These are phyloP conservation scores for Dendrobium huoshanense DNA, from an alignment of 106 monocot species.

Conservation along the genomic window DNA sequence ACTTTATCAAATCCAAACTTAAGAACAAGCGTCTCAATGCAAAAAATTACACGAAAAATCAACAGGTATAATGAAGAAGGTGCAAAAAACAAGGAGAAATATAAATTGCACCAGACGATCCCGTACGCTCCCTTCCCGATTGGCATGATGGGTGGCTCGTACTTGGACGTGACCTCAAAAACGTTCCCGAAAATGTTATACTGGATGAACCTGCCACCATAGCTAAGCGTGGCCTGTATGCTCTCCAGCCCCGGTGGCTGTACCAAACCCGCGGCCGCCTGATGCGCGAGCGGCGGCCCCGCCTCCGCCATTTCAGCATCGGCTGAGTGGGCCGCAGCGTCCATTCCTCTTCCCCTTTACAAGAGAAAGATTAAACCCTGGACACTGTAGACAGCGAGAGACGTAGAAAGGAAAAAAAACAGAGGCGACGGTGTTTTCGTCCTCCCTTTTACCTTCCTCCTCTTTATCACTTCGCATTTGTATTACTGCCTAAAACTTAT, in stretches of 20 bases:
- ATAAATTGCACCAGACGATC: constrained; percentile 64
- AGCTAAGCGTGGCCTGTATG: constrained; percentile 44
- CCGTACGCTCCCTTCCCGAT: constrained; percentile 98
- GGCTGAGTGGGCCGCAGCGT: constrained; percentile 15
- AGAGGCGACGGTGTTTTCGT: not conserved
- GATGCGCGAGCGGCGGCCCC: not conserved
- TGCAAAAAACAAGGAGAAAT: not conserved
- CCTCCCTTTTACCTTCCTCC: not conserved
- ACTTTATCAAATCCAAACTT: not conserved
- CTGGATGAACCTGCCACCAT: constrained; percentile 87
- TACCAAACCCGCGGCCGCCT: constrained; percentile 1
- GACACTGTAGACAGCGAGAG: not conserved
- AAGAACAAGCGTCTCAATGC: not conserved
- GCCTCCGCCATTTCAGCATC: constrained; percentile 15
- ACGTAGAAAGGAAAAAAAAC: not conserved
- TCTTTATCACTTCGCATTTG: not conserved
- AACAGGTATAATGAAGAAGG: not conserved
- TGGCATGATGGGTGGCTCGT: constrained; percentile 94
- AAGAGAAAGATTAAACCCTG: not conserved
- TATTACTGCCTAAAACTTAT: too few relatives aligned
- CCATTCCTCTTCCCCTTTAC: constrained; percentile 12
- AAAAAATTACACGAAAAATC: not conserved
- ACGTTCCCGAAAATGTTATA: constrained; percentile 97
- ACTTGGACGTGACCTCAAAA: constrained; percentile 90
- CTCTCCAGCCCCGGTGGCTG: constrained; percentile 12